Evolutionary conservation across 805 yeast species (phyloP), one percentile per base, ranked within the genome.

Genomic region (Blastobotrys muscicola): DNA sequence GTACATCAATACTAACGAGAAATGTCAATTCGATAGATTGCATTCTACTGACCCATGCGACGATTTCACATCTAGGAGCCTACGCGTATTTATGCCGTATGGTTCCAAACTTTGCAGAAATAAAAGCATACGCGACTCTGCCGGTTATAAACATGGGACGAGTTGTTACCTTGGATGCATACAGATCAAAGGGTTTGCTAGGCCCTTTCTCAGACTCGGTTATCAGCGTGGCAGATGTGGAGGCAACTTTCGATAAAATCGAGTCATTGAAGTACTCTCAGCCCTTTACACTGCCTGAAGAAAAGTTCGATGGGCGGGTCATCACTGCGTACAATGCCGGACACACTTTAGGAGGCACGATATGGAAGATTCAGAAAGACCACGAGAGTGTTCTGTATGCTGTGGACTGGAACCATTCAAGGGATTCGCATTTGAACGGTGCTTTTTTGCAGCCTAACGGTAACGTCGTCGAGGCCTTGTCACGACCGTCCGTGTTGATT

Each of bases 401-500:
- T 0, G 87, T 92, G 1, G 78, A 83, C 37, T 92, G 97, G 97
- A 90, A 89, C 60, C 97, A 92, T 58, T 80, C 97, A 1, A 79
- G 78, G 50, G 97, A 90, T 57, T 74, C 85, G 0, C 87, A 87
- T 52, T 64, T 92, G 42, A 82, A 81, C 49, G 80, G 87, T 26
- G 83, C 92, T 3, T 70, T 84, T 13, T 57, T 80, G 33, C 76
- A 76, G 39, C 59, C 55, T 47, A 67, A 70, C 26, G 86, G 87
- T 8, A 75, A 86, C 1, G 64, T 78, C n/a, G 70, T 84, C 0
- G 72, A 75, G 34, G 58, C 61, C 23, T 66, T 89, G 26, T 55
- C 75, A 48, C 70, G 94, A 57, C 95, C 97, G 2, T 80, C 94
- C 1, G 84, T 92, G 0, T 66, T 92, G 43, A 77, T 90, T 30